Base-by-base conservation (phyloP, 768 basidiomycete species). In the Daedaleopsis sinensis region DNA sequence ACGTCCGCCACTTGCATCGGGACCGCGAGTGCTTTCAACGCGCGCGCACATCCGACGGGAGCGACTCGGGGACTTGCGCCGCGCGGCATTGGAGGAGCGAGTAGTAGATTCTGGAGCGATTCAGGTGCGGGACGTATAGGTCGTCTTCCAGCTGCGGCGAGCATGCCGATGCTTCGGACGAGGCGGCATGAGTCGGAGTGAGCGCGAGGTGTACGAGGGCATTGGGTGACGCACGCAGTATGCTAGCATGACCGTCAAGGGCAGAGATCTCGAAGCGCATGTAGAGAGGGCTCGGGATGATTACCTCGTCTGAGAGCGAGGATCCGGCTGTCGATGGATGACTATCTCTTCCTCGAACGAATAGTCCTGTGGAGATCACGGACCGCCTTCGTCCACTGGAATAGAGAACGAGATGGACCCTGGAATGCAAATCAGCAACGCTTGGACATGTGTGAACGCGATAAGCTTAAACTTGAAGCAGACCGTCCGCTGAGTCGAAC, bases 351-450 rank as follows among this genome's bases (percentile, higher is more conserved):
- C 27, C 27, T 32, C 27, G 44, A 9, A 3, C 3, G 8, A 46
- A 15, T 46, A 9, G n/a, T n/a, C n/a, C 1, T 13, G 9, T 37
- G 32, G 35, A 35, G n/a, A 12, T 15, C 44, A 71, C 77, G 68
- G 72, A 87, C 92, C 84, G 37, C 95, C 94, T 78, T 98, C 96
- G 69, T 98, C 96, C 37, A 98, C 80, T 48, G 97, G 72, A 70
- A 96, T 80, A 0, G 90, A 85, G 69, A 93, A 86, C 5, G 84
- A 24, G 71, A 72, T 10, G 88, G 89, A 37, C 89, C 89, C 85
- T 90, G 62, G 32, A 18, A 21, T 36, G 27, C n/a, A 27, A 44
- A 15, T 19, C 48, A 39, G 39, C 5, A 23, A 3, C 5, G 10
- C 2, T n/a, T n/a, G n/a, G n/a, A n/a, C n/a, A n/a, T n/a, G n/a